These are phyloP conservation scores for Trifolium fragiferum DNA, from an alignment of 306 rosid species.

Conservation along the genomic window DNA sequence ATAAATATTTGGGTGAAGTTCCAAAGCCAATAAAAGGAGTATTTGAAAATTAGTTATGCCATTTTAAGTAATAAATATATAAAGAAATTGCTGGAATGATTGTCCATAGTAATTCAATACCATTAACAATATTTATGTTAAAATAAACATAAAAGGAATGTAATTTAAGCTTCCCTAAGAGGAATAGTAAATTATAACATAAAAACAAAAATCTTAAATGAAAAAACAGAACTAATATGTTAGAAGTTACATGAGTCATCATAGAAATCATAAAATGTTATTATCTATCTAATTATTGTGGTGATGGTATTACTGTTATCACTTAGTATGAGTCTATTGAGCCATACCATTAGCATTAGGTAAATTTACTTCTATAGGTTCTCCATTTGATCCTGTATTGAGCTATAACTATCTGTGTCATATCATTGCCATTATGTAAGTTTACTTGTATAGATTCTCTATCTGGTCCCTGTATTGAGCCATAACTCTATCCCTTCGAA, in stretches of 20 bases:
- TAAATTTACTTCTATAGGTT: conserved; percentile 60
- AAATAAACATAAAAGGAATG: not conserved
- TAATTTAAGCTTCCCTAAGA: not conserved
- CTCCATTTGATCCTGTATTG: conserved; percentile 65
- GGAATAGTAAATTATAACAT: not conserved
- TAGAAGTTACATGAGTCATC: conserved; percentile 1
- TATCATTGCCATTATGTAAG: not conserved
- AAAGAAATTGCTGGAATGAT: not conserved
- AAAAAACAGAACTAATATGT: not conserved
- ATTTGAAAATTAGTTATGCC: not conserved
- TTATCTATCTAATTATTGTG: not conserved
- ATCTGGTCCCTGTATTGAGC: conserved; percentile 66
- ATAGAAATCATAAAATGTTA: not conserved
- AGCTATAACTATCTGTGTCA: conserved; percentile 41
- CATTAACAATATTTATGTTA: not conserved
- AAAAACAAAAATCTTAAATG: not conserved
- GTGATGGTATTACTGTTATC: not conserved
- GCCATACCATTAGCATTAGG: not conserved
- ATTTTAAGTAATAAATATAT: not conserved
- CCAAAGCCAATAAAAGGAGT: not conserved
- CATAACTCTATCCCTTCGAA: conserved; percentile 77
- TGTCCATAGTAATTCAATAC: not conserved
- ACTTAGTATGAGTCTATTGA: conserved; percentile 1
- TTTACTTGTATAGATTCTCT: conserved; percentile 69
- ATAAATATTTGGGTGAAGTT: not conserved